A percentile compares a stretch with the other conserved stretches of the same genome.
These are phyloP conservation scores for Neurospora sp. DNA, from an alignment of 495 filamentous ascomycete species.

Conservation along the genomic window DNA sequence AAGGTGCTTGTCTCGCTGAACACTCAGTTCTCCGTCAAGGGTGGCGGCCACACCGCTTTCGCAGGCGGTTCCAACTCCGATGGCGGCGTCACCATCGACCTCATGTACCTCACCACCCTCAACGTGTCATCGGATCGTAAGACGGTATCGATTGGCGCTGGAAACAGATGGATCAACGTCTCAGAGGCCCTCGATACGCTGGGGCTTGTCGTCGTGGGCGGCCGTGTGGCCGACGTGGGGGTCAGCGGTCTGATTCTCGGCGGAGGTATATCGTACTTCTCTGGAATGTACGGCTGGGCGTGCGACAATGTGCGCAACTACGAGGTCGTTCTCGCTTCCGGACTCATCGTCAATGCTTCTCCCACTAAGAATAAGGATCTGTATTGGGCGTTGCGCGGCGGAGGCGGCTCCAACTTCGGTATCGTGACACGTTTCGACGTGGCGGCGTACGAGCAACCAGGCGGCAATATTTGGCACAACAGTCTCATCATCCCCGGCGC, in stretches of 20 bases:
- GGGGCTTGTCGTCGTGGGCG: constrained; percentile 41
- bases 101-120: constrained; percentile 35
- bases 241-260: constrained; percentile 51
- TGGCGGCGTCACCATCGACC: constrained; percentile 48
- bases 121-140: constrained; percentile 22
- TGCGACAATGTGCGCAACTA: constrained; percentile 37
- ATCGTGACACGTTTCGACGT: constrained; percentile 37
- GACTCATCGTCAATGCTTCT: constrained; percentile 35
- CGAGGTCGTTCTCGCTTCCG: constrained; percentile 39
- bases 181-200: constrained; percentile 38
- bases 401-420: constrained; percentile 49
- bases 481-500: constrained; percentile 9
- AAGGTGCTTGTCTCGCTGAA: constrained; percentile 18
- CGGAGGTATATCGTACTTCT: constrained; percentile 39
- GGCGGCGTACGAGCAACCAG: constrained; percentile 14
- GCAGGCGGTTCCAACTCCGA: constrained; percentile 36
- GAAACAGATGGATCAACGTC: constrained; percentile 43
- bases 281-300: constrained; percentile 15
- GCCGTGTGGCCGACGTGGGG: constrained; percentile 45
- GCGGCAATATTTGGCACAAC: constrained; percentile 16
- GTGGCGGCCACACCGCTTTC: constrained; percentile 44
- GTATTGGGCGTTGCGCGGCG: constrained; percentile 49
- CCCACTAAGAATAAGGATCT: constrained; percentile 35
- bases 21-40: constrained; percentile 40
- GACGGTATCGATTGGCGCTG: constrained; percentile 34